phyloP scores from a whole-genome alignment of 257 asterid species.

The Forsythia viridissima region DNA sequence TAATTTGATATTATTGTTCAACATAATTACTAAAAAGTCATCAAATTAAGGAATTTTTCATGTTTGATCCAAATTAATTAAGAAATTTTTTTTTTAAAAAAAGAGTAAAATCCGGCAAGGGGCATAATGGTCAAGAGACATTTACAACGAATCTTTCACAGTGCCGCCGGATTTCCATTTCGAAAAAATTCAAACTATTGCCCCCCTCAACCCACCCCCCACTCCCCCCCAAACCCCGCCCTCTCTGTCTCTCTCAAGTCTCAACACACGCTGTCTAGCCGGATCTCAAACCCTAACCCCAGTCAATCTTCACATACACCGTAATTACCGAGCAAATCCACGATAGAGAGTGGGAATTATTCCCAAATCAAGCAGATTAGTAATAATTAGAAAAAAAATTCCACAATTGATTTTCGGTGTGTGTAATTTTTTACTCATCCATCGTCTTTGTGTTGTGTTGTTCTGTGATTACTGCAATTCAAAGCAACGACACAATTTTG shows the following conservation, averaged over 20 bases:
- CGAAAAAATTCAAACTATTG: background rate
- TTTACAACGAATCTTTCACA: background rate
- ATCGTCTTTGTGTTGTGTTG: background rate
- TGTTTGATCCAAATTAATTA: too few species aligned
- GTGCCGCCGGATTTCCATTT: background rate
- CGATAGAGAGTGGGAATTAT: background rate
- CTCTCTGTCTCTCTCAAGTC: background rate
- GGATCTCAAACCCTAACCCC: background rate
- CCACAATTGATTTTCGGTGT: background rate
- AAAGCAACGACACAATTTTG: conserved; percentile 3
- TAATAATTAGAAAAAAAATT: background rate
- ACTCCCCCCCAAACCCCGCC: background rate
- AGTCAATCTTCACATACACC: background rate
- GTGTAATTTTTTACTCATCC: background rate
- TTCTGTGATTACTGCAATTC: background rate
- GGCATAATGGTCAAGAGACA: background rate
- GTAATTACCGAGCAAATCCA: background rate
- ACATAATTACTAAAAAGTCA: too few species aligned
- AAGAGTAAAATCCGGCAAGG: background rate
- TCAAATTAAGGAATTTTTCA: too few species aligned
- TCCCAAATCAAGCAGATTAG: background rate
- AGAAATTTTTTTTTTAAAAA: too few species aligned
- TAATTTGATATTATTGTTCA: too few species aligned
- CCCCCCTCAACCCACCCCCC: background rate
- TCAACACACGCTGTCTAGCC: too few species aligned